Evolutionary conservation across 345 rosid genomes (phyloP), one percentile per base, ranked within the genome.

Genomic region (Salix dunnii): DNA sequence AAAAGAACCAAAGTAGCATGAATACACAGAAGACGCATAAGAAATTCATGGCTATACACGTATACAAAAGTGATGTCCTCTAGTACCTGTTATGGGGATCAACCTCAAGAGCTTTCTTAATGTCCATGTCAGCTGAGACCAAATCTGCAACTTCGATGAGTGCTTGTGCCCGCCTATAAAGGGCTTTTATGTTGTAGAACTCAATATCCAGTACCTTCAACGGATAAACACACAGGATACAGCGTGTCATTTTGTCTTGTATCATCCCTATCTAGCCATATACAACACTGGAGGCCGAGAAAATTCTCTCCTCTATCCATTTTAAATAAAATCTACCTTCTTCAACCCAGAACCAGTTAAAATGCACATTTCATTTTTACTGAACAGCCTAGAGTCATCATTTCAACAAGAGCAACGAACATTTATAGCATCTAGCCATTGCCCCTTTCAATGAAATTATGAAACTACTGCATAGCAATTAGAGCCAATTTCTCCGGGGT

Each of bases 81-180:
- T 28, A 28, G 20, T 81, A 88, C 93, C 93, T 79, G 81, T 86
- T 89, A 20, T 78, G 73, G 35, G 90, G 89, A 74, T 88, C 91
- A 35, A 83, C 72, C 74, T 88, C 90, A 21, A 85, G 84, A 46
- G 89, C 93, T 80, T 85, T 89, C 82, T 83, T 88, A 75, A 89
- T 72, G 80, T 89, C 91, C 68, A 79, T 6, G 51, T 86, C 88
- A 43, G 93, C 91, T 53, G 60, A 82, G 68, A 85, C 64, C 78
- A 88, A 71, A 82, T 89, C 91, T 30, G 68, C 77, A 71, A 76
- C 84, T 82, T 78, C 83, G 72, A 86, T 86, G 68, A 77, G 85
- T 38, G 91, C 91, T 80, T 85, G 93, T 72, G 91, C 93, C 77
- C 93, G 76, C 75, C 93, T 82, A 73, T 88, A 89, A 46, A 89